Percentiles rank a stretch among this genome's conserved stretches.
phyloP scores from a whole-genome alignment of 1,139 yeast species.

The Kodamaea sp. region DNA sequence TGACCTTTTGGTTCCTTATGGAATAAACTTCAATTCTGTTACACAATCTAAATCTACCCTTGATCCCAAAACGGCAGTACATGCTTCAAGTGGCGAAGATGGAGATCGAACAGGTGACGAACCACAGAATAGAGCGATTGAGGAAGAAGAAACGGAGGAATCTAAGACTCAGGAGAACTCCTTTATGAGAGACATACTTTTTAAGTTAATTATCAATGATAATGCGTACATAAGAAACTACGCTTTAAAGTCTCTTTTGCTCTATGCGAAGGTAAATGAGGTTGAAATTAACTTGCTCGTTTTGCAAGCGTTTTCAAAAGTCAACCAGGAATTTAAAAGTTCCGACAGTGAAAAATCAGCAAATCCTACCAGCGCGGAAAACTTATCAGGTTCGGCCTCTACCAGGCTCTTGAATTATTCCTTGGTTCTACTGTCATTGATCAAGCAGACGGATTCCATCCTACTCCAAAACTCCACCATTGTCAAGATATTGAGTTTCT shows the following conservation, averaged over 20 bases:
- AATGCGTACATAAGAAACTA: constrained; percentile 38
- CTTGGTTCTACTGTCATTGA: constrained; percentile 38
- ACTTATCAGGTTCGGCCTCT: constrained; percentile 23
- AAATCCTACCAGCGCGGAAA: constrained; percentile 20
- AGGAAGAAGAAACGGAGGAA: constrained; percentile 24
- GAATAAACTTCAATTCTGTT: constrained; percentile 35
- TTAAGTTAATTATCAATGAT: constrained; percentile 37
- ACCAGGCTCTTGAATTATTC: constrained; percentile 36
- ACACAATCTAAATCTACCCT: constrained; percentile 13
- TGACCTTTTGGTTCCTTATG: constrained; percentile 39
- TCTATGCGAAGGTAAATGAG: constrained; percentile 32
- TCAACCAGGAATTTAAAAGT: constrained; percentile 34
- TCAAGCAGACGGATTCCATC: constrained; percentile 39
- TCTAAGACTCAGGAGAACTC: constrained; percentile 20
- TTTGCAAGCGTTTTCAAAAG: constrained; percentile 32
- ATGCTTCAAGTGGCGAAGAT: constrained; percentile 14
- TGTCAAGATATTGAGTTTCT: constrained; percentile 46
- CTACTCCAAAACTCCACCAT: constrained; percentile 44
- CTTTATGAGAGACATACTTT: constrained; percentile 32
- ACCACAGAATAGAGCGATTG: constrained; percentile 18
- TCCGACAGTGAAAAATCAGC: constrained; percentile 19
- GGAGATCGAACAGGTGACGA: no score
- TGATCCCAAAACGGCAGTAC: constrained; percentile 4
- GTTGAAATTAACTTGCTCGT: constrained; percentile 42
- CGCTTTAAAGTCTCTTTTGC: constrained; percentile 35